These are phyloP conservation scores for Darksidea phi DNA, from an alignment of 495 filamentous ascomycete genomes.

Conservation along the genomic window DNA sequence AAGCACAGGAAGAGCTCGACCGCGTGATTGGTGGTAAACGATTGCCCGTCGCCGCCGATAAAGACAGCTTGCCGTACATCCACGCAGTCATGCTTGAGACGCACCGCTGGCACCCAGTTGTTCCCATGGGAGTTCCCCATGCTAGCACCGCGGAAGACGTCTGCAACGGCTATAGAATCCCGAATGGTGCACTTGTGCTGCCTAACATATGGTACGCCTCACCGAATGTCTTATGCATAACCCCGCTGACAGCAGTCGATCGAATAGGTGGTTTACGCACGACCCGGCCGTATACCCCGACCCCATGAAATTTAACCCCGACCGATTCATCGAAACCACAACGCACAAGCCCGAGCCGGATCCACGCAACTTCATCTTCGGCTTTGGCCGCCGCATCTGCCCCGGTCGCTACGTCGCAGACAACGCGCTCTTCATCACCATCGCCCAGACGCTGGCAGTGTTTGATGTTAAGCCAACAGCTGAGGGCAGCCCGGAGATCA, in stretches of 20 bases:
- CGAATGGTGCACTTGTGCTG: constrained; percentile 47
- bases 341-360: constrained; percentile 40
- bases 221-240: no score
- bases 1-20: constrained; percentile 61
- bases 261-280: constrained; percentile 40
- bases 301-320: constrained; percentile 44
- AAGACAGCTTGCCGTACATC: constrained; percentile 46
- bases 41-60: constrained; percentile 44
- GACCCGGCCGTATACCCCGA: constrained; percentile 42
- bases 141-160: constrained; percentile 52
- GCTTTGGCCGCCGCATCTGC: constrained; percentile 48
- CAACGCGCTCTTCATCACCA: constrained; percentile 41
- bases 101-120: constrained; percentile 50
- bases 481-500: background rate
- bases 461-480: background rate
- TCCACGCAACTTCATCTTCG: constrained; percentile 40
- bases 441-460: background rate
- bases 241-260: no score
- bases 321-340: constrained; percentile 42
- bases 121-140: constrained; percentile 56
- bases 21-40: constrained; percentile 45
- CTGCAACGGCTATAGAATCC: constrained; percentile 46
- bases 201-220: constrained; percentile 50
- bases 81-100: constrained; percentile 49
- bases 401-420: constrained; percentile 46